A percentile compares a stretch with the other conserved stretches of the same genome.
These are phyloP conservation scores for Graphiopsis chlorocephala DNA, from an alignment of 2,329 filamentous ascomycete species.

Conservation along the genomic window DNA sequence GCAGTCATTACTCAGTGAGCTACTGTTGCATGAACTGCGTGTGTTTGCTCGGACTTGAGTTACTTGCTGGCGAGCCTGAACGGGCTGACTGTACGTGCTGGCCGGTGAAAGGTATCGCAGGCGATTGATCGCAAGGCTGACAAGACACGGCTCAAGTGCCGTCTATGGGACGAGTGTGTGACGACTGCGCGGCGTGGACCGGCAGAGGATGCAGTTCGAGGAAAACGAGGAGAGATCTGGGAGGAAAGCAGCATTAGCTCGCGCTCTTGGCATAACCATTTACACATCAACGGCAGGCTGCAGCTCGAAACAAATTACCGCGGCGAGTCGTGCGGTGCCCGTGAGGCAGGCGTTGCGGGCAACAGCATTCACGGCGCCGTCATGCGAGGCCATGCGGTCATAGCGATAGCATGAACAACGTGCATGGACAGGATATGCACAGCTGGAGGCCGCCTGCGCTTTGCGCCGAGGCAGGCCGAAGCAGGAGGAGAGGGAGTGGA, in stretches of 20 bases:
- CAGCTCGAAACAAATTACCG: conserved; percentile 11
- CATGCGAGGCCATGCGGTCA: background rate
- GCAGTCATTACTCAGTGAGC: conserved; percentile 29
- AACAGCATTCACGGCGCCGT: conserved; percentile 2
- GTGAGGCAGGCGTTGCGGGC: conserved; percentile 7
- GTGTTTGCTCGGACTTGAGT: conserved; percentile 16
- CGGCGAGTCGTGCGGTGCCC: conserved; percentile 7
- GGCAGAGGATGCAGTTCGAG: conserved; percentile 5
- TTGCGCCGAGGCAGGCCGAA: conserved; percentile 8
- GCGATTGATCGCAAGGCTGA: background rate
- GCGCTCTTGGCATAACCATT: conserved; percentile 2
- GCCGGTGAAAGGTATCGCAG: background rate
- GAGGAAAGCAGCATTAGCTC: conserved; percentile 8
- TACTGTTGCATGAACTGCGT: conserved; percentile 23
- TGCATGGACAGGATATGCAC: background rate
- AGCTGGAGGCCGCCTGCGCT: background rate
- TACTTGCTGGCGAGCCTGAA: background rate
- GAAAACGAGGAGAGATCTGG: background rate
- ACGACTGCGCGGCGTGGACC: conserved; percentile 4
- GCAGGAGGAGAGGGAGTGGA: background rate
- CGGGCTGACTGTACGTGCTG: conserved; percentile 1
- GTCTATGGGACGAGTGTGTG: background rate
- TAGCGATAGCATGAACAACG: background rate
- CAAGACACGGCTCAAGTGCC: background rate
- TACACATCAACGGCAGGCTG: conserved; percentile 11